Percentiles rank a stretch among this genome's conserved stretches.
Conservation (phyloP, 805 yeast species). For the Candida glaebosa region DNA sequence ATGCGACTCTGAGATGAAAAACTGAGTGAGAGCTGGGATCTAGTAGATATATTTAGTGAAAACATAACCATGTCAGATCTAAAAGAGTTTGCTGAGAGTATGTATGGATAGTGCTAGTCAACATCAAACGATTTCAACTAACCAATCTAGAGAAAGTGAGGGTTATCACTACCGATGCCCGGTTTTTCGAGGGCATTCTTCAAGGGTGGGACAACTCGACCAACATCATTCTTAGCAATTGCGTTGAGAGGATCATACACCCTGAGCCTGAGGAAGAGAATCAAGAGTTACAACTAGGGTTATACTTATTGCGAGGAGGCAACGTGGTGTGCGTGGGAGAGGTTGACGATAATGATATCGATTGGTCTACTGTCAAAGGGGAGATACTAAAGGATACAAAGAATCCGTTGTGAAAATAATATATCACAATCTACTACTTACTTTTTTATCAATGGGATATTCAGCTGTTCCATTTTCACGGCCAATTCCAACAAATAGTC, state of each 20-base stretch:
- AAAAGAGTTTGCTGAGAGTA: slow-evolving; percentile 30
- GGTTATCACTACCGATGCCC: slow-evolving; percentile 41
- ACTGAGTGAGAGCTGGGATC: too few species aligned
- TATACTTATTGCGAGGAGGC: slow-evolving; percentile 56
- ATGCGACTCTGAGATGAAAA: slow-evolving; percentile 8
- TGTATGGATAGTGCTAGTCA: slow-evolving; percentile 13
- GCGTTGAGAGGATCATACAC: slow-evolving; percentile 50
- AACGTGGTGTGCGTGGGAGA: slow-evolving; percentile 55
- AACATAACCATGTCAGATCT: slow-evolving; percentile 25
- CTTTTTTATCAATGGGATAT: slow-evolving; percentile 50
- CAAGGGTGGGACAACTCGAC: slow-evolving; percentile 65
- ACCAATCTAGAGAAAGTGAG: slow-evolving; percentile 35
- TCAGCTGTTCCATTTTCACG: slow-evolving; percentile 71
- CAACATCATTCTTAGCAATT: slow-evolving; percentile 51
- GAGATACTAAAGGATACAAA: slow-evolving; percentile 34
- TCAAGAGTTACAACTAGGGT: slow-evolving; percentile 43
- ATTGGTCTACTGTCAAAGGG: slow-evolving; percentile 39
- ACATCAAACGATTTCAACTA: slow-evolving; percentile 11
- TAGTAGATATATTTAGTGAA: not conserved
- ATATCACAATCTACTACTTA: not conserved
- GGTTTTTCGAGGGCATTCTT: slow-evolving; percentile 40
- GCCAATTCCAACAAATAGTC: slow-evolving; percentile 86
- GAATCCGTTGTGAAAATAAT: slow-evolving; percentile 29
- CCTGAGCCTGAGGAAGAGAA: slow-evolving; percentile 35
- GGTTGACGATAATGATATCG: slow-evolving; percentile 43